A percentile compares a stretch with the other conserved stretches of the same genome.
phyloP scores from a whole-genome alignment of 805 yeast genomes.

The Wickerhamiella sorbophila region DNA sequence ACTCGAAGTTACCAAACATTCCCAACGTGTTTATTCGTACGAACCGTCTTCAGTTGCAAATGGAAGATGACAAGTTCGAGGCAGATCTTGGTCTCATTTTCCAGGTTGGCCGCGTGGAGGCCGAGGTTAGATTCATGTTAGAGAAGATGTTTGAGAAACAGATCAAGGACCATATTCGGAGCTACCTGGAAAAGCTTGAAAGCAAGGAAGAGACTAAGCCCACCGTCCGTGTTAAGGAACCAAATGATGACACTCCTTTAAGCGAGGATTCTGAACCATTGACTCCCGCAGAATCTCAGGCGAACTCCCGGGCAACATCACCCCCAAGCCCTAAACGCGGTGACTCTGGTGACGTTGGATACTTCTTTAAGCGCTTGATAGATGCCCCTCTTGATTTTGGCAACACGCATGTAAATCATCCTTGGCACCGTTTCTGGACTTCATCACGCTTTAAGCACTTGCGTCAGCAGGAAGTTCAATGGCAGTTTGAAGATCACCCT shows the following conservation, averaged over 20 bases:
- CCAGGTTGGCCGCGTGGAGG: constrained; percentile 39
- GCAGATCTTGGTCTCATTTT: constrained; percentile 48
- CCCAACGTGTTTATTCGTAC: constrained; percentile 42
- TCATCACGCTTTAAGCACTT: background rate
- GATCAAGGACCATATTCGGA: constrained; percentile 9
- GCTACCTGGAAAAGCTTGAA: constrained; percentile 3
- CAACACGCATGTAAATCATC: background rate
- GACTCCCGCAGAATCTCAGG: background rate
- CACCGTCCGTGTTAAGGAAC: background rate
- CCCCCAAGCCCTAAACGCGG: background rate
- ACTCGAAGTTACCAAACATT: constrained; percentile 19
- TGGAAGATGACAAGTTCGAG: constrained; percentile 89
- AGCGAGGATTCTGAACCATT: background rate
- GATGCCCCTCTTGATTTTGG: constrained; percentile 4
- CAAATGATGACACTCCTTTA: background rate
- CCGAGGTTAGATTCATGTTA: constrained; percentile 7
- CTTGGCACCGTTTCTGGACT: constrained; percentile 3
- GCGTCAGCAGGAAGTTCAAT: background rate
- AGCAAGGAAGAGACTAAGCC: background rate
- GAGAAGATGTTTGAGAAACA: constrained; percentile 8
- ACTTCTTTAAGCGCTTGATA: background rate
- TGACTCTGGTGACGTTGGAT: background rate
- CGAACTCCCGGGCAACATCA: too few relatives aligned
- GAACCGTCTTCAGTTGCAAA: constrained; percentile 40
- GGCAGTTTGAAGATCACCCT: constrained; percentile 28